A percentile compares a stretch with the other conserved stretches of the same genome.
phyloP scores from a whole-genome alignment of 140 eudicot genomes.

The Cichorium intybus region DNA sequence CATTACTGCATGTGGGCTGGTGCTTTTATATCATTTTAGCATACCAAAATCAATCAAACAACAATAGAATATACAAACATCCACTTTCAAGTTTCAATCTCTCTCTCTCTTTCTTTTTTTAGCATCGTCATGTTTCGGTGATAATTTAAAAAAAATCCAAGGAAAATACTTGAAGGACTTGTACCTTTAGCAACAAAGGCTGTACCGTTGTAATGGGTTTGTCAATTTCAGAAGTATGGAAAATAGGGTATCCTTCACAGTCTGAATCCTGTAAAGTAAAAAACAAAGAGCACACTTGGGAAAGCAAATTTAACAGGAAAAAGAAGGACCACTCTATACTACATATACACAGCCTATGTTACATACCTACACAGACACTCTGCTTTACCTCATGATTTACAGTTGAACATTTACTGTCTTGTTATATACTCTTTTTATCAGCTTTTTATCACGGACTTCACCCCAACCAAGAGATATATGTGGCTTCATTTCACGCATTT shows the following conservation, averaged over 20 bases:
- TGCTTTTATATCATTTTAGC: constrained; percentile 34
- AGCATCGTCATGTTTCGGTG: constrained; percentile 13
- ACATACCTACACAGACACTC: constrained; percentile 23
- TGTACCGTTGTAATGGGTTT: not conserved
- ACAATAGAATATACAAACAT: constrained; percentile 5
- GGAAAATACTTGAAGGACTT: not conserved
- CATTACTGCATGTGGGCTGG: constrained; percentile 33
- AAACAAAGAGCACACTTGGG: constrained; percentile 37
- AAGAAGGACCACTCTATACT: constrained; percentile 38
- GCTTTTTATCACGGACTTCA: constrained; percentile 30
- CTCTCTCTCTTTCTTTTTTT: constrained; percentile 3
- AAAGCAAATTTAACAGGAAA: constrained; percentile 37
- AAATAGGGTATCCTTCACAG: constrained; percentile 8
- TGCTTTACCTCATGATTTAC: constrained; percentile 28
- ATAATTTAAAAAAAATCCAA: not conserved
- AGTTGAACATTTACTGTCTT: constrained; percentile 42
- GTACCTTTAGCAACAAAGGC: constrained; percentile 14
- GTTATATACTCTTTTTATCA: constrained; percentile 33
- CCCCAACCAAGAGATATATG: constrained; percentile 23
- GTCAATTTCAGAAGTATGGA: constrained; percentile 7
- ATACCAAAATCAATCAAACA: constrained; percentile 29
- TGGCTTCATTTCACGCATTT: constrained; percentile 25
- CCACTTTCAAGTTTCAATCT: constrained; percentile 11
- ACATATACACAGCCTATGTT: constrained; percentile 27
- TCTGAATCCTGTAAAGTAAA: constrained; percentile 25